Conservation (phyloP, 345 rosid genomes). For the Diplotaxis tenuifolia region DNA sequence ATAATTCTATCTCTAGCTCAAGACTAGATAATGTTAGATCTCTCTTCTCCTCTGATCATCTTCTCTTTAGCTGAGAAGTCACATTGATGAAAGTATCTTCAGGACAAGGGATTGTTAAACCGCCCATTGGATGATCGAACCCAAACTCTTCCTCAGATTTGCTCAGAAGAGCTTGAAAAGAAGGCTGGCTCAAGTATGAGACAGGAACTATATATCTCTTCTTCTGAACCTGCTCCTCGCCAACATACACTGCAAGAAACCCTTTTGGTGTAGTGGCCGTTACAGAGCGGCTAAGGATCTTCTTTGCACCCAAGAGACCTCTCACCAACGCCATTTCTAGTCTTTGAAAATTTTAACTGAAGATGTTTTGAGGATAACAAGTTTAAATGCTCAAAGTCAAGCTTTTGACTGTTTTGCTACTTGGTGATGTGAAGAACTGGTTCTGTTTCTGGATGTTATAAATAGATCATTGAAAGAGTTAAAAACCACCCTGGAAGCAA, state of each 20-base stretch:
- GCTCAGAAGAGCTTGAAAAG: constrained; percentile 44
- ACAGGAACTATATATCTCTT: constrained; percentile 48
- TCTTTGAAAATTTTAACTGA: background rate
- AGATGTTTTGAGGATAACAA: background rate
- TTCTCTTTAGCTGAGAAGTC: constrained; percentile 32
- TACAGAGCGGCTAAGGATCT: constrained; percentile 24
- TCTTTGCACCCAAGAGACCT: constrained; percentile 19
- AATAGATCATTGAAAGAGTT: constrained; percentile 10
- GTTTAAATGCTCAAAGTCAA: background rate
- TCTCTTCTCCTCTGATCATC: background rate
- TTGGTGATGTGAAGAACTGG: constrained; percentile 24
- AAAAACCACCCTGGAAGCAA: background rate
- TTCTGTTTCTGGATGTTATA: background rate
- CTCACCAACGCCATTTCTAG: constrained; percentile 19
- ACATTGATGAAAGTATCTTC: constrained; percentile 42
- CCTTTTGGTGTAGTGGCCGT: constrained; percentile 37
- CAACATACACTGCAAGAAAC: constrained; percentile 48
- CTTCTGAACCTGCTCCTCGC: constrained; percentile 38
- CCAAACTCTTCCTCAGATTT: constrained; percentile 54
- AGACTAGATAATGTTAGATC: background rate
- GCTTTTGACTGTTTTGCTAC: background rate
- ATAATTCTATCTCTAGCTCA: constrained; percentile 11
- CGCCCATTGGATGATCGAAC: constrained; percentile 50
- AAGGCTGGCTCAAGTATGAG: constrained; percentile 41
- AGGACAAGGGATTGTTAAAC: constrained; percentile 49